Percentiles rank a stretch among this genome's conserved stretches.
Conservation (phyloP, 2,329 filamentous ascomycete species). For the Diaporthe sp. region DNA sequence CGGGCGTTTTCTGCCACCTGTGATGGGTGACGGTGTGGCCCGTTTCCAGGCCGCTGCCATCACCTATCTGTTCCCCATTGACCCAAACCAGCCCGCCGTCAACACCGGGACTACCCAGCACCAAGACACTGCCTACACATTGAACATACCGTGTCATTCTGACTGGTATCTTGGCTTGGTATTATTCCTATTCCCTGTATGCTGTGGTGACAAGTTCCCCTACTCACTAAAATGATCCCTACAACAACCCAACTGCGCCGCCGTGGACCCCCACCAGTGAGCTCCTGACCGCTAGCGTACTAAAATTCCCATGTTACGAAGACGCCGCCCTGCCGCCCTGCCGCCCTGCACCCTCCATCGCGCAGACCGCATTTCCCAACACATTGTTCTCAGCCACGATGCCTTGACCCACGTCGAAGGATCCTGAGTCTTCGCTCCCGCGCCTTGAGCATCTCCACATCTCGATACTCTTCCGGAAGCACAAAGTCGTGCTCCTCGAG, state of each 20-base stretch:
- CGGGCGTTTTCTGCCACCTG: background rate
- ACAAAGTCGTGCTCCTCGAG: constrained; percentile 77
- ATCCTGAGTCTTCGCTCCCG: constrained; percentile 72
- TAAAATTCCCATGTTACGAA: background rate
- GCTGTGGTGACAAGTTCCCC: background rate
- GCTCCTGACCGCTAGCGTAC: constrained; percentile 2
- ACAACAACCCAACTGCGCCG: constrained; percentile 8
- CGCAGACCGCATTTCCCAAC: background rate
- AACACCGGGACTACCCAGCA: background rate
- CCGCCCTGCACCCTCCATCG: too few species aligned
- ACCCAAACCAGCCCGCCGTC: background rate
- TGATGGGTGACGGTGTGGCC: background rate
- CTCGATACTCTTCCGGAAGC: constrained; percentile 73
- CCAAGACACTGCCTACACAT: background rate
- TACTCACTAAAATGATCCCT: constrained; percentile 22
- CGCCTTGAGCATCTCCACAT: constrained; percentile 66
- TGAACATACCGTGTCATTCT: background rate
- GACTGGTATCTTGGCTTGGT: constrained; percentile 25
- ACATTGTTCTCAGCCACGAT: constrained; percentile 29
- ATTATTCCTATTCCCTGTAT: constrained; percentile 29
- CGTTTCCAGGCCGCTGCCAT: background rate
- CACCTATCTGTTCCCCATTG: too few species aligned
- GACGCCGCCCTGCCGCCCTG: background rate
- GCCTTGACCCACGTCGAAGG: constrained; percentile 49
- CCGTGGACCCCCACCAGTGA: constrained; percentile 3